Percentiles rank a stretch among this genome's conserved stretches.
Evolutionary conservation across 225 moss, liverwort and hornwort genomes (phyloP).

Genomic region (Asterella californica): DNA sequence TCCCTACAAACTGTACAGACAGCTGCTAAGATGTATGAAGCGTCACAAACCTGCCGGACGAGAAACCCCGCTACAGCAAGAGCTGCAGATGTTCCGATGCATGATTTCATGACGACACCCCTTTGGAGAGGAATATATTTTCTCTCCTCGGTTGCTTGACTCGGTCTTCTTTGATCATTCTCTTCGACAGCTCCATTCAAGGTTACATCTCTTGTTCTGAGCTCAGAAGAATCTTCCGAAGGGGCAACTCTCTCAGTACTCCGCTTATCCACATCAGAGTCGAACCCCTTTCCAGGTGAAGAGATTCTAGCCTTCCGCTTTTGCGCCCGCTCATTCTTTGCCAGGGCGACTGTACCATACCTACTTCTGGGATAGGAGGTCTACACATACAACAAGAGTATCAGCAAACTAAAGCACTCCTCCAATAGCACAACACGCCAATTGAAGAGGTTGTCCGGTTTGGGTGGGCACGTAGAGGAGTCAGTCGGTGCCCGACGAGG

Average conservation of each 20-base stretch:
- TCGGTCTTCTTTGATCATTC: background rate
- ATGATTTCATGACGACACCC: slow-evolving; percentile 64
- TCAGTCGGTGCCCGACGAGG: background rate
- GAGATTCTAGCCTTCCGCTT: slow-evolving; percentile 16
- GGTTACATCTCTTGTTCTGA: background rate
- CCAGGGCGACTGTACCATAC: slow-evolving; percentile 8
- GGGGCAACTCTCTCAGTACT: background rate
- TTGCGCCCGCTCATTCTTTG: slow-evolving; percentile 23
- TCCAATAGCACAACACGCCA: background rate
- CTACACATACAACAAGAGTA: background rate
- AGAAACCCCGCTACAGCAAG: slow-evolving; percentile 50
- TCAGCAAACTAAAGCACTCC: background rate
- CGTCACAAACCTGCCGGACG: slow-evolving; percentile 55
- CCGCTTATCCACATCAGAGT: slow-evolving; percentile 12
- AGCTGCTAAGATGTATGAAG: background rate
- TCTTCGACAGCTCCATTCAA: slow-evolving; percentile 4
- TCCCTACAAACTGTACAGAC: background rate
- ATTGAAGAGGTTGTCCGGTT: no score
- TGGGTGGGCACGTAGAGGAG: no score
- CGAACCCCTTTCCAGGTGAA: background rate
- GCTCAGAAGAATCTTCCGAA: slow-evolving; percentile 3
- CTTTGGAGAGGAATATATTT: slow-evolving; percentile 26
- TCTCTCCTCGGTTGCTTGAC: background rate
- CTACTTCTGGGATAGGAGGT: slow-evolving; percentile 9
- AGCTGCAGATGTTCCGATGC: slow-evolving; percentile 56